Base-by-base conservation (phyloP, 257 asterid species). In the Verbascum thapsus region DNA sequence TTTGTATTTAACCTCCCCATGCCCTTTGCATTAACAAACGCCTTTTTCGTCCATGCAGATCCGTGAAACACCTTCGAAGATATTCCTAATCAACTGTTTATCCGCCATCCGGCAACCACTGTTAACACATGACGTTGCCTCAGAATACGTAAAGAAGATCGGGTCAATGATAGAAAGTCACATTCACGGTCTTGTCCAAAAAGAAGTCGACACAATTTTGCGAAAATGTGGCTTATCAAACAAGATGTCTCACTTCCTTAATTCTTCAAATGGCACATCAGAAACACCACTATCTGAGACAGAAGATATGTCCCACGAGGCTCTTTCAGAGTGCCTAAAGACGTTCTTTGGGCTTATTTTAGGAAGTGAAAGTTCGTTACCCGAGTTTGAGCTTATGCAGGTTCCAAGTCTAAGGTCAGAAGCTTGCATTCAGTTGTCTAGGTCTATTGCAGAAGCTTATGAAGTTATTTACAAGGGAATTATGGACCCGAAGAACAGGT, bases 381-480 rank as follows among this genome's bases (percentile, higher is more conserved):
- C 99, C 0, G 98, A 92, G 78, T 92, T 92, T 26, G 97, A 86
- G 83, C 88, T 78, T 75, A 85, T 91, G 76, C 95, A 86, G 83
- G 95, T 74, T 15, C 96, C 98, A 0, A 92, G 88, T 54, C 70
- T 92, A 60, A 74, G 98, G 6, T 86, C 97, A 5, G 96, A 88
- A 73, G 95, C 95, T 45, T 70, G 89, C 58, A 65, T 74, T 34
- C 86, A 69, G 68, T 64, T 88, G 77, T 86, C 91, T 3, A 76
- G 79, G 69, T 80, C 94, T 0, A 76, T 92, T 67, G 95, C 96
- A 1, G 94, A 80, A 67, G 83, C 88, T 3, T 92, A 85, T 40
- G 95, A 87, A 68, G 87, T 83, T 58, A 85, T 92, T 68, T 81
- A 83, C 71, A 73, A 66, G 37, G 95, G 87, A 38, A 83, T 88